A percentile compares a stretch with the other conserved stretches of the same genome.
These are phyloP conservation scores for Grosmannia huntii DNA, from an alignment of 2,329 filamentous ascomycete species.

Conservation along the genomic window DNA sequence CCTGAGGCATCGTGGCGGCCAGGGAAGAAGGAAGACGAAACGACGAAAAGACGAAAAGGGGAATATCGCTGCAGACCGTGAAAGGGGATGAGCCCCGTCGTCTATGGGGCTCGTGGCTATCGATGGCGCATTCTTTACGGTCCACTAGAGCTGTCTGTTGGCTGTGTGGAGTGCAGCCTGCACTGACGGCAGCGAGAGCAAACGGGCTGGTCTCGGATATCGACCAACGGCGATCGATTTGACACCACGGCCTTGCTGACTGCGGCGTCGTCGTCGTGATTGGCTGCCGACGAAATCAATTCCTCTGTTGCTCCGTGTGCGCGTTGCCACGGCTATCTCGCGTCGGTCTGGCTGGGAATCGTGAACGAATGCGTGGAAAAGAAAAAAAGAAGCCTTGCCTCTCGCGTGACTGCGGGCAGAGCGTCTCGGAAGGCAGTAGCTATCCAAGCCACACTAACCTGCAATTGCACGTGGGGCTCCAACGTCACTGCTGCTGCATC, in stretches of 20 bases:
- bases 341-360: not conserved
- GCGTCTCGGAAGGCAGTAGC: not conserved
- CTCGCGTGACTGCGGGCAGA: not conserved
- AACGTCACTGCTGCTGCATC: not conserved
- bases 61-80: not conserved
- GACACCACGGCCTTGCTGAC: not conserved
- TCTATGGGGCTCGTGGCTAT: not conserved
- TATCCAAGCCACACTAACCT: no score
- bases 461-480: not conserved
- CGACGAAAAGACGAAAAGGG: no score
- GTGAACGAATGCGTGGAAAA: not conserved
- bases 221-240: not conserved
- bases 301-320: not conserved
- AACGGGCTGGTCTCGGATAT: not conserved
- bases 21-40: no score
- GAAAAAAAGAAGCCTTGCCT: not conserved
- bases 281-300: not conserved
- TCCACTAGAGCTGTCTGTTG: not conserved
- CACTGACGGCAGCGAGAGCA: not conserved
- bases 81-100: not conserved
- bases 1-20: slow-evolving; percentile 27
- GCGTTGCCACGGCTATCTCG: not conserved
- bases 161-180: not conserved
- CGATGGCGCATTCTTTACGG: not conserved
- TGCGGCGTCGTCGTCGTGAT: not conserved